Evolutionary conservation across 2,329 filamentous ascomycete species (phyloP).

Genomic region (Beauveria scarabaeidicola): DNA sequence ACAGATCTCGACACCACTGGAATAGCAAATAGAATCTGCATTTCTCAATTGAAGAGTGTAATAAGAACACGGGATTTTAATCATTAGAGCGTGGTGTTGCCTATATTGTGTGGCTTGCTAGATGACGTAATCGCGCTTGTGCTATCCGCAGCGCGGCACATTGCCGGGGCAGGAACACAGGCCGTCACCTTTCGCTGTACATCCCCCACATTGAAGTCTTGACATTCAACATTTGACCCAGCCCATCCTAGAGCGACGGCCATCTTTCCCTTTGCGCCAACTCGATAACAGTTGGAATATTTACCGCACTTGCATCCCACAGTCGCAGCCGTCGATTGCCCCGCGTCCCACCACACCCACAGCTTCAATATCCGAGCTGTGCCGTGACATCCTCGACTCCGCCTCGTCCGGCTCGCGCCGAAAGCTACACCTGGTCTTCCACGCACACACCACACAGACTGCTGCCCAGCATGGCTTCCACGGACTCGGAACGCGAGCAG

Average conservation of each 20-base stretch:
- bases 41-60: neutral
- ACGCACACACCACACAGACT: neutral
- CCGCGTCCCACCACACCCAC: neutral
- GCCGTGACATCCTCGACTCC: constrained; percentile 3
- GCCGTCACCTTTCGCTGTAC: neutral
- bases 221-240: neutral
- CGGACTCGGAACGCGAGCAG: constrained; percentile 28
- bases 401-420: constrained; percentile 8
- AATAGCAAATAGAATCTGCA: constrained; percentile 12
- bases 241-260: neutral
- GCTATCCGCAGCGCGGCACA: neutral
- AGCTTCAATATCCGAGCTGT: neutral
- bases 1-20: constrained; percentile 12
- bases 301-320: no score
- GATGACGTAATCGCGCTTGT: constrained; percentile 7
- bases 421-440: neutral
- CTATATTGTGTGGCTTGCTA: neutral
- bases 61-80: no score
- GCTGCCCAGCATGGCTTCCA: neutral
- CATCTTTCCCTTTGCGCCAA: neutral
- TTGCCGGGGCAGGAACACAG: neutral
- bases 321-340: no score
- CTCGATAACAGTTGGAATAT: neutral
- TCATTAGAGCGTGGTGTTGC: neutral
- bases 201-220: constrained; percentile 6